Evolutionary conservation across 1,284 basidiomycete genomes (phyloP), one percentile per base, ranked within the genome.

Genomic region (Heterobasidion occidentale): DNA sequence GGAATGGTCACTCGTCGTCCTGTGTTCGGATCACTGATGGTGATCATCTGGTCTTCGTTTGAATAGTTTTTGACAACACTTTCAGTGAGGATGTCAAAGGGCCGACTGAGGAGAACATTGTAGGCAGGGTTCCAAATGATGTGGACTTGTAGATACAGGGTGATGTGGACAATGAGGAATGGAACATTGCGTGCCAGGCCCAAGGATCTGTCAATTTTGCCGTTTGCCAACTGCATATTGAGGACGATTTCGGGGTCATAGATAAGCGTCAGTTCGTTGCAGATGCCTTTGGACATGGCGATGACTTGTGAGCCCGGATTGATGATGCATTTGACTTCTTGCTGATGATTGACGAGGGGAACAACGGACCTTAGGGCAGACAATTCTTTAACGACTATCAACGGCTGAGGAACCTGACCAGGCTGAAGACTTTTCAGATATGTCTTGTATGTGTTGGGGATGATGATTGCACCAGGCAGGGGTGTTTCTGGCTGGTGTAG

Each of bases 71-170:
- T 20, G 15, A 49, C 19, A 15, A 49, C 15, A 33, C 47, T 49
- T 34, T 5, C 1, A 1, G 17, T 49, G 2, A 49, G 17, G 8
- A 49, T 20, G 17, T 49, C 47, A 3, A 49, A 49, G 2, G 47
- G 47, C 6, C 3, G 6, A 8, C 47, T 15, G 1, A 49, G 47
- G 7, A 73, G 58, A 3, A 72, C 62, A 19, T 65, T 60, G 58
- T 74, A 73, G 0, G 72, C 64, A 0, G 68, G 61, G 0, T 57
- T 55, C 1, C 58, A 52, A 4, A 74, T 68, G 59, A 62, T 64
- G 54, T 59, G 63, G 19, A 52, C 66, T 55, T 46, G 68, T 48
- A 59, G 67, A 56, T 60, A 62, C 52, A 62, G 53, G 17, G 14
- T 52, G 19, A 55, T 44, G 42, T 63, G 34, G 9, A 33, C 34